These are phyloP conservation scores for Mucor mucedo DNA, from an alignment of 371 early-diverging fungal species.

Conservation along the genomic window DNA sequence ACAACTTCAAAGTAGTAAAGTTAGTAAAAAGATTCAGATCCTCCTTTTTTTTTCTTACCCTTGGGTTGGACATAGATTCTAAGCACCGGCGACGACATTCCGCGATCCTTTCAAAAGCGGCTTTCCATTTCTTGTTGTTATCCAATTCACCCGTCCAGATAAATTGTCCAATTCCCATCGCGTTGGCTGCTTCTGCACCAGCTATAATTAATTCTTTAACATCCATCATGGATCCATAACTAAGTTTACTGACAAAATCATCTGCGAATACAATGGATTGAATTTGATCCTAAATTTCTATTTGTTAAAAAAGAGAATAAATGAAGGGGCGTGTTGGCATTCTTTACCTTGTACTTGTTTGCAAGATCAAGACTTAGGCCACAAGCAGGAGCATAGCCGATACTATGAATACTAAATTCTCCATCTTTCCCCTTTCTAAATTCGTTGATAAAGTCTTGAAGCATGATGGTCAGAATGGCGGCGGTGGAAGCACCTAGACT, in stretches of 20 bases:
- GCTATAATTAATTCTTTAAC: constrained; percentile 47
- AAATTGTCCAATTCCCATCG: constrained; percentile 34
- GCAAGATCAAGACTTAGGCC: constrained; percentile 39
- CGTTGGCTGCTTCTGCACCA: constrained; percentile 42
- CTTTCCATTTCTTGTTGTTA: constrained; percentile 31
- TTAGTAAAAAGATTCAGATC: background rate
- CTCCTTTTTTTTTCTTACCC: constrained; percentile 17
- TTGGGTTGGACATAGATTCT: constrained; percentile 37
- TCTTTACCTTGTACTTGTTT: constrained; percentile 44
- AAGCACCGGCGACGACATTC: constrained; percentile 35
- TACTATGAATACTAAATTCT: constrained; percentile 35
- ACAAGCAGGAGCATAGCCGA: constrained; percentile 49
- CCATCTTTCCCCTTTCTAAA: constrained; percentile 47
- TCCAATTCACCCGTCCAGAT: constrained; percentile 32
- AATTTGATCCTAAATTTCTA: constrained; percentile 33
- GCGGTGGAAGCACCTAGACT: constrained; percentile 81
- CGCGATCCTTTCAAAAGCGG: constrained; percentile 35
- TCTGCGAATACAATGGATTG: constrained; percentile 49
- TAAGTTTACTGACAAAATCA: constrained; percentile 49
- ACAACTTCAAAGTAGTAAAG: constrained; percentile 26
- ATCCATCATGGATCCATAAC: constrained; percentile 54
- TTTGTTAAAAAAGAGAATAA: background rate
- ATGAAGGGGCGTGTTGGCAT: background rate
- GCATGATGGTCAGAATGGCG: constrained; percentile 75
- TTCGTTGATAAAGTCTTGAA: constrained; percentile 62